Conservation (phyloP, 2,329 filamentous ascomycete species). For the Sporothrix dimorphospora region DNA sequence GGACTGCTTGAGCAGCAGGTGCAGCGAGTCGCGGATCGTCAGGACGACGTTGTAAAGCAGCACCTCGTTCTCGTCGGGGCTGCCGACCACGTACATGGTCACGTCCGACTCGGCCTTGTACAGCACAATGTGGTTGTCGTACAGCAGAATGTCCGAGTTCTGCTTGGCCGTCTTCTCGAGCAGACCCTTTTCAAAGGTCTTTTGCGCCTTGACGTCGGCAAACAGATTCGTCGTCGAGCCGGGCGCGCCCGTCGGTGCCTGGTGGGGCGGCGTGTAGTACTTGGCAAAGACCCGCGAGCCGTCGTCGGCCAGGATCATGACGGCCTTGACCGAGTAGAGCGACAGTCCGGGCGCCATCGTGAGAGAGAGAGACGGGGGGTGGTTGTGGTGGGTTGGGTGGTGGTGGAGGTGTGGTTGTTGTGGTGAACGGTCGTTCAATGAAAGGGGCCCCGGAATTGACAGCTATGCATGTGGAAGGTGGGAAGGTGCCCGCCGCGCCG, state of each 20-base stretch:
- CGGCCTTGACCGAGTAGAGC: slow-evolving; percentile 37
- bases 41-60: slow-evolving; percentile 93
- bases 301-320: slow-evolving; percentile 75
- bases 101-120: slow-evolving; percentile 99
- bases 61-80: slow-evolving; percentile 93
- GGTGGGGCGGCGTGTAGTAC: slow-evolving; percentile 75
- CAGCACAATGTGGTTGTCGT: slow-evolving; percentile 93
- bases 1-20: slow-evolving; percentile 93
- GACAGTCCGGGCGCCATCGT: slow-evolving; percentile 37
- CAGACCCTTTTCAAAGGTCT: slow-evolving; percentile 93
- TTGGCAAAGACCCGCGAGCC: slow-evolving; percentile 90
- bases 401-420: neutral
- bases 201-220: slow-evolving; percentile 87
- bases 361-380: slow-evolving; percentile 15
- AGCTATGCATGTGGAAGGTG: slow-evolving; percentile 26
- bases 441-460: slow-evolving; percentile 26
- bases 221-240: slow-evolving; percentile 61
- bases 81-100: slow-evolving; percentile 89
- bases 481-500: slow-evolving; percentile 27
- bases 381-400: neutral
- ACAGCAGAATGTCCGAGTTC: slow-evolving; percentile 92
- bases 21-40: slow-evolving; percentile 85
- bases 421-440: slow-evolving; percentile 3
- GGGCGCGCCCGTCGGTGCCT: slow-evolving; percentile 35
- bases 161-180: slow-evolving; percentile 95